Percentiles rank a stretch among this genome's conserved stretches.
These are phyloP conservation scores for Millerozyma miso DNA, from an alignment of 805 yeast species.

Conservation along the genomic window DNA sequence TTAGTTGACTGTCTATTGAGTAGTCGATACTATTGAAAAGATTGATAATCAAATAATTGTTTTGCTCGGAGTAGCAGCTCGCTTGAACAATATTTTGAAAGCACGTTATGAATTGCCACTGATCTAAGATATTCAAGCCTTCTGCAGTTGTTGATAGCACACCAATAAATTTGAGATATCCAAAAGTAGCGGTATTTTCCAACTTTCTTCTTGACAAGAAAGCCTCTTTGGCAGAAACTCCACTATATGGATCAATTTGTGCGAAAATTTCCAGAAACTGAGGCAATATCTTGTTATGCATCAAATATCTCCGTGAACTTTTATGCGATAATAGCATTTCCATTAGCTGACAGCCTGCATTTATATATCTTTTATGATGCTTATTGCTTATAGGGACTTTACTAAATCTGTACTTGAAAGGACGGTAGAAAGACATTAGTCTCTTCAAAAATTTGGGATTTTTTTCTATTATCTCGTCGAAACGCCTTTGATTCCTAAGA, in stretches of 20 bases:
- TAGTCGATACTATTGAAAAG: constrained; percentile 63
- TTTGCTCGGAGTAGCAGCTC: constrained; percentile 22
- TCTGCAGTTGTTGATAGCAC: constrained; percentile 53
- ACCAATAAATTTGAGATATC: constrained; percentile 79
- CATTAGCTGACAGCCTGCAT: constrained; percentile 73
- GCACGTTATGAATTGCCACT: constrained; percentile 83
- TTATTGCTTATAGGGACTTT: constrained; percentile 39
- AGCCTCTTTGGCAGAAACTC: constrained; percentile 69
- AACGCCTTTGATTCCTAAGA: constrained; percentile 59
- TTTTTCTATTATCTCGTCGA: constrained; percentile 69
- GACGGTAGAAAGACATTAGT: constrained; percentile 80
- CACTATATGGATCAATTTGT: constrained; percentile 76
- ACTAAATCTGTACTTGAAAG: constrained; percentile 78
- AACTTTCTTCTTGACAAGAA: constrained; percentile 60
- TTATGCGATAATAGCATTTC: constrained; percentile 56
- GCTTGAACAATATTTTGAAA: constrained; percentile 64
- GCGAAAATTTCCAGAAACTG: constrained; percentile 89
- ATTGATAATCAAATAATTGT: constrained; percentile 52
- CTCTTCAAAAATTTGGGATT: constrained; percentile 85
- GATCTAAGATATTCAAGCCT: constrained; percentile 68
- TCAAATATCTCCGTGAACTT: constrained; percentile 64
- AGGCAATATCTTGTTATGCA: constrained; percentile 73
- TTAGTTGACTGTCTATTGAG: constrained; percentile 56
- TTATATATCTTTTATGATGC: constrained; percentile 49
- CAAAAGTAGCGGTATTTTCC: constrained; percentile 61